Conservation (phyloP, 495 filamentous ascomycete species). For the Talaromyces adpressus region DNA sequence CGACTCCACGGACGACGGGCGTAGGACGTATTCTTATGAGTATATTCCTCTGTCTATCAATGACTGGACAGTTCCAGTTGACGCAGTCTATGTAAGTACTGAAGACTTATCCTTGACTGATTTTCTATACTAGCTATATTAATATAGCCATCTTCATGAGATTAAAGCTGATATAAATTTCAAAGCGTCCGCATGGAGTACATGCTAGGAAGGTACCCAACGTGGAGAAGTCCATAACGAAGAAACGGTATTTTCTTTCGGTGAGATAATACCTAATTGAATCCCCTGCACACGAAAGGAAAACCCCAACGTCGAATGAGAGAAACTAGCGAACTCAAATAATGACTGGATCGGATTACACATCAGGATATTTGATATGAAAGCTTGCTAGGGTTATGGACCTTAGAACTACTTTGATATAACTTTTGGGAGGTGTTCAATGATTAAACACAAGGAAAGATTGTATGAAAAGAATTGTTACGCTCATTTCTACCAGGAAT, state of each 20-base stretch:
- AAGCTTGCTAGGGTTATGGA: neutral
- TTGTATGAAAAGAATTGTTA: neutral
- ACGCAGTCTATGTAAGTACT: constrained; percentile 7
- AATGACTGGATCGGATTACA: no score
- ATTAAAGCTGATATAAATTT: neutral
- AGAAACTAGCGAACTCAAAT: no score
- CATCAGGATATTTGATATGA: neutral
- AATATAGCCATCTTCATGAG: neutral
- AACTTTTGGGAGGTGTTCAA: neutral
- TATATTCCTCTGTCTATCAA: constrained; percentile 8
- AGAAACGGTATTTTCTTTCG: constrained; percentile 3
- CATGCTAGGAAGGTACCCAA: constrained; percentile 6
- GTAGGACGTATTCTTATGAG: constrained; percentile 6
- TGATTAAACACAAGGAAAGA: neutral
- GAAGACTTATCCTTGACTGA: neutral
- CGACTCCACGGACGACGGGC: neutral
- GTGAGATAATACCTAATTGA: neutral
- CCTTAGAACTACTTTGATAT: neutral
- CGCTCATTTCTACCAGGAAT: neutral
- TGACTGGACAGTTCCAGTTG: constrained; percentile 7
- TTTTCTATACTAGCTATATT: neutral
- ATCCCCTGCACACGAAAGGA: no score
- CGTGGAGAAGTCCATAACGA: constrained; percentile 1
- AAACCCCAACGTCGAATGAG: no score
- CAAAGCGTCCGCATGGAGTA: constrained; percentile 6